Percentiles rank a stretch among this genome's conserved stretches.
Evolutionary conservation across 192 early-diverging fungal species (phyloP).

Genomic region (Backusella luteola): DNA sequence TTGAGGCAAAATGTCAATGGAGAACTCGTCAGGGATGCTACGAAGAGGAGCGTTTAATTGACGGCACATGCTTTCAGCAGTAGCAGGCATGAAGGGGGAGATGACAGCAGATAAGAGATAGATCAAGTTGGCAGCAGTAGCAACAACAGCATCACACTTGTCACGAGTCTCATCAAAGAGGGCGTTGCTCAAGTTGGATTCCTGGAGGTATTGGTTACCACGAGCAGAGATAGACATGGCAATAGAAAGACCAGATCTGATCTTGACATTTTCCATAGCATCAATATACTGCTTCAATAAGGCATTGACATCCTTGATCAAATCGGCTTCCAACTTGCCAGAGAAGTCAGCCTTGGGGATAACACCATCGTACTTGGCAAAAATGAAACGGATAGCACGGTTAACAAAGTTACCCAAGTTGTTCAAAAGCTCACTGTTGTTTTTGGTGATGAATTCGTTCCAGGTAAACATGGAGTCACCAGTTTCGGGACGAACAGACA

Average conservation of each 20-base stretch:
- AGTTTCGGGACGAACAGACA: conserved; percentile 90
- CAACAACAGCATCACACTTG: conserved; percentile 87
- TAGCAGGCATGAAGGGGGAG: conserved; percentile 92
- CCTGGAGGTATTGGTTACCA: conserved; percentile 95
- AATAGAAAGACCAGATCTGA: conserved; percentile 75
- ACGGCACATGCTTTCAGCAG: conserved; percentile 70
- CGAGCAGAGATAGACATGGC: conserved; percentile 95
- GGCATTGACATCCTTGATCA: conserved; percentile 83
- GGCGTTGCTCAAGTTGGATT: conserved; percentile 87
- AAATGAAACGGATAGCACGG: conserved; percentile 91
- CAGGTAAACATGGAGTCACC: conserved; percentile 91
- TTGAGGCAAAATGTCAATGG: conserved; percentile 73
- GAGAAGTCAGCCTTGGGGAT: conserved; percentile 63
- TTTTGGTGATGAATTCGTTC: conserved; percentile 88
- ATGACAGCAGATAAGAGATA: conserved; percentile 87
- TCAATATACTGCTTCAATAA: conserved; percentile 76
- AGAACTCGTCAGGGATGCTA: conserved; percentile 73
- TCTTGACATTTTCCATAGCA: conserved; percentile 78
- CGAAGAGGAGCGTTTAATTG: conserved; percentile 86
- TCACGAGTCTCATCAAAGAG: conserved; percentile 75
- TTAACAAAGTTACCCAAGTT: conserved; percentile 99
- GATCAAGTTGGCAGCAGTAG: conserved; percentile 79
- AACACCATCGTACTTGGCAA: conserved; percentile 86
- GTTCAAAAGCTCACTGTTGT: conserved; percentile 94
- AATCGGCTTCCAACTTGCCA: conserved; percentile 59